A percentile compares a stretch with the other conserved stretches of the same genome.
Evolutionary conservation across 176 grass and related monocot genomes (phyloP).

Genomic region (Dendrocalamus sinicus): DNA sequence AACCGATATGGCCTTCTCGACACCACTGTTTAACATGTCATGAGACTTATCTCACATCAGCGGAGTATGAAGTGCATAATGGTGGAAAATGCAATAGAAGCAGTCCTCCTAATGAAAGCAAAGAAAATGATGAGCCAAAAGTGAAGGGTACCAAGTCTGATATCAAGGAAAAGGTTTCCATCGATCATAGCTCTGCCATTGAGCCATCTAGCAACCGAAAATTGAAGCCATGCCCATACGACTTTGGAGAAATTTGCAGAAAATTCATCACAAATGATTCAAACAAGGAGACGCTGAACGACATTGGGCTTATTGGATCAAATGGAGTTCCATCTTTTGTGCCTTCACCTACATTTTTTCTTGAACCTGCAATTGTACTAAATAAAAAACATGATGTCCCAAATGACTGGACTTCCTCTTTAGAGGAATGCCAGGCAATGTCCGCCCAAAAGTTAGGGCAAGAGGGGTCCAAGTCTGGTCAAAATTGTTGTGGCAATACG

Average conservation of each 20-base stretch:
- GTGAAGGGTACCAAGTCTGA: slow-evolving; percentile 58
- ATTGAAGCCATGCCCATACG: slow-evolving; percentile 70
- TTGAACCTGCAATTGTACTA: slow-evolving; percentile 61
- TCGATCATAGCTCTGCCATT: slow-evolving; percentile 26
- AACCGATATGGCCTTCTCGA: slow-evolving; percentile 80
- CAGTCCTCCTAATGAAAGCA: slow-evolving; percentile 48
- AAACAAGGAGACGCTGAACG: slow-evolving; percentile 75
- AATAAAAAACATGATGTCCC: slow-evolving; percentile 45
- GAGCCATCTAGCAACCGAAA: slow-evolving; percentile 49
- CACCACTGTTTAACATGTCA: slow-evolving; percentile 87
- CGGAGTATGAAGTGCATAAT: slow-evolving; percentile 80
- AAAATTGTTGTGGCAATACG: slow-evolving; percentile 46
- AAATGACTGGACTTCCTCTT: slow-evolving; percentile 54
- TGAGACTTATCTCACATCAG: slow-evolving; percentile 55
- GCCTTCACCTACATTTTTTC: slow-evolving; percentile 60
- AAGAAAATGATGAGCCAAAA: slow-evolving; percentile 63
- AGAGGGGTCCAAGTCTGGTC: slow-evolving; percentile 46
- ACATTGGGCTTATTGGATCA: slow-evolving; percentile 80
- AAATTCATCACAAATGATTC: slow-evolving; percentile 73
- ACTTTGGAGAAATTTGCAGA: slow-evolving; percentile 84
- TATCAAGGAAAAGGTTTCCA: slow-evolving; percentile 56
- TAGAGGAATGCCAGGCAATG: slow-evolving; percentile 47
- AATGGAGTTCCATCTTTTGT: slow-evolving; percentile 84
- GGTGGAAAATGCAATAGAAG: slow-evolving; percentile 65
- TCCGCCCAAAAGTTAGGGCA: slow-evolving; percentile 41